Base-by-base conservation (phyloP, 129 eudicot genomes). In the Artemisia argyi region DNA sequence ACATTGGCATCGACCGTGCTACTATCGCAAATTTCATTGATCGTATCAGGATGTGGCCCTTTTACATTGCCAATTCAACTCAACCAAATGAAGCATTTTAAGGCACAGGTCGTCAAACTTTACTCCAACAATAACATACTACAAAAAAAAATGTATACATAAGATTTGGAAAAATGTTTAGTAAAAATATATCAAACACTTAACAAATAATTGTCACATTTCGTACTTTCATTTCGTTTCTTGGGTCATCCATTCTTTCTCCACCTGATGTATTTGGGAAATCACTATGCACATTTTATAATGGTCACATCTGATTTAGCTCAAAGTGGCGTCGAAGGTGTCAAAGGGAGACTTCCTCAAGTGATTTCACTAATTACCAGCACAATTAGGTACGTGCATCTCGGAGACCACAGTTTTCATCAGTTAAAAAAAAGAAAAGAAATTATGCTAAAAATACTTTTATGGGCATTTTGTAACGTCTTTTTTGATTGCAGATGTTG, bases 201-300 rank as follows among this genome's bases (percentile, higher is more conserved):
- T 28, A 28, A 28, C 32, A 4, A n/a, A 24, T 28, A 28, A 28
- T 28, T 28, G 32, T 28, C 32, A 3, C 32, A 28, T 3, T 44
- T 1, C 17, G 54, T 57, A 42, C 20, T 47, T n/a, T 49, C 4
- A 90, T 59, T 63, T 3, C 22, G 4, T 44, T 68, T 70, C 52
- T 66, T 83, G 96, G 84, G 35, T 22, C 72, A 63, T 66, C 32
- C 16, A 75, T 74, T 32, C 89, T 95, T 74, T 96, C 99, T 50
- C 57, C 80, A 53, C 83, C 79, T 0, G 73, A 80, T 75, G 71
- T 85, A 15, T 86, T 90, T 59, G 83, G 85, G 1, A 90, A 95
- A 78, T 88, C 99, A 4, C 84, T 95, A 1, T 95, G 90, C 71
- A 91, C 96, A 47, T 88, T 95, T 52, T 88, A 95, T 70, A 90